Conservation (phyloP, 805 yeast genomes). For the Lachancea fermentati region DNA sequence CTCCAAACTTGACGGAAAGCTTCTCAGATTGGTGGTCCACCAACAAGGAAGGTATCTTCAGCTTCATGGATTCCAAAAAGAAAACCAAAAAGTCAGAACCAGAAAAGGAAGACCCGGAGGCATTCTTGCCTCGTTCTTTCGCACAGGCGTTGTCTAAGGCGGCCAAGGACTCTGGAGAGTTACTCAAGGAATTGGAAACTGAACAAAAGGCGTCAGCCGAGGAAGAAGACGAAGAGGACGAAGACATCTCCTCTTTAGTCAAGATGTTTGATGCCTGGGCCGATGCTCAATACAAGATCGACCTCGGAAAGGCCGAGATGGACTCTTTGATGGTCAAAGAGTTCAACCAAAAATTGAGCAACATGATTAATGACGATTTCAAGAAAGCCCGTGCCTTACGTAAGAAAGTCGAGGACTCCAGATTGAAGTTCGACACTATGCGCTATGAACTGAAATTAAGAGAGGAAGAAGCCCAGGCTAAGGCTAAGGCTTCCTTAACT, state of each 20-base stretch:
- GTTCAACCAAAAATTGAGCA: slow-evolving; percentile 52
- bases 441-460: slow-evolving; percentile 48
- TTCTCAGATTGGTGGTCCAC: slow-evolving; percentile 47
- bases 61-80: slow-evolving; percentile 8
- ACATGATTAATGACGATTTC: slow-evolving; percentile 51
- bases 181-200: slow-evolving; percentile 28
- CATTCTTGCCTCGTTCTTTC: slow-evolving; percentile 58
- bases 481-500: slow-evolving; percentile 22
- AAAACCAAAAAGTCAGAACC: slow-evolving; percentile 9
- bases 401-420: slow-evolving; percentile 61
- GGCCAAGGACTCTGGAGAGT: slow-evolving; percentile 45
- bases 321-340: slow-evolving; percentile 56
- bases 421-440: slow-evolving; percentile 63
- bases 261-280: slow-evolving; percentile 42
- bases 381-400: slow-evolving; percentile 55
- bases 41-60: slow-evolving; percentile 22
- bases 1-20: slow-evolving; percentile 70
- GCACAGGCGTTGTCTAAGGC: slow-evolving; percentile 63
- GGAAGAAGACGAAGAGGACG: slow-evolving; percentile 38
- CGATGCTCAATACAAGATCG: slow-evolving; percentile 53
- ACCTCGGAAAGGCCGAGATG: slow-evolving; percentile 63
- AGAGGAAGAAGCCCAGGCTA: slow-evolving; percentile 26
- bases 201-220: slow-evolving; percentile 19
- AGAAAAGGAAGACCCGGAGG: slow-evolving; percentile 2
- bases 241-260: slow-evolving; percentile 47